Evolutionary conservation across 805 yeast genomes (phyloP).

Genomic region (Yarrowia sp.): DNA sequence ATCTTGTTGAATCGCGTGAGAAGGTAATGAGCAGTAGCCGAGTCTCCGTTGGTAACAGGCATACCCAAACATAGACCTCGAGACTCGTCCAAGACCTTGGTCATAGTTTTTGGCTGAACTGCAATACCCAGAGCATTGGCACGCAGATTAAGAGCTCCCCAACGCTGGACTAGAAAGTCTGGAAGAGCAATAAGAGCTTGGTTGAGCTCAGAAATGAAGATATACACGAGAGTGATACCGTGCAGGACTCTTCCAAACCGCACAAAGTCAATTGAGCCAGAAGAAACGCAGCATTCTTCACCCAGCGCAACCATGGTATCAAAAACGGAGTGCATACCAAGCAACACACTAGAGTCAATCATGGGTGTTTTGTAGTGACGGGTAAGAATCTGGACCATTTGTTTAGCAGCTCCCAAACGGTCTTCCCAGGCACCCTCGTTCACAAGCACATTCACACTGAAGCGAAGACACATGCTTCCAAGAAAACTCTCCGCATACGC

Average conservation of each 20-base stretch:
- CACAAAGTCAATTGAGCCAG: conserved; percentile 35
- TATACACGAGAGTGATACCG: conserved; percentile 10
- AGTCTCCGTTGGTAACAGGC: conserved; percentile 12
- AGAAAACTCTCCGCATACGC: neutral
- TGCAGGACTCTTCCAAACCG: conserved; percentile 33
- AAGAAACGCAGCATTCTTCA: conserved; percentile 20
- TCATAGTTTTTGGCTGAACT: neutral
- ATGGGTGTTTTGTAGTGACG: conserved; percentile 1
- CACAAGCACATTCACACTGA: neutral
- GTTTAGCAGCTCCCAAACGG: conserved; percentile 13
- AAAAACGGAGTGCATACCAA: neutral
- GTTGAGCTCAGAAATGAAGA: conserved; percentile 25
- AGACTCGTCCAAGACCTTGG: conserved; percentile 23
- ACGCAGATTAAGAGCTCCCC: conserved; percentile 27
- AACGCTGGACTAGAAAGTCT: conserved; percentile 15
- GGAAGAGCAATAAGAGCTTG: neutral
- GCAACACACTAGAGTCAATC: conserved; percentile 1
- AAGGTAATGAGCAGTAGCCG: conserved; percentile 11
- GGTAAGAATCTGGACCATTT: neutral
- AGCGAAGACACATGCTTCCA: conserved; percentile 1
- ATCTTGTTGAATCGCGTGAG: neutral
- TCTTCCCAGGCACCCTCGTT: conserved; percentile 24
- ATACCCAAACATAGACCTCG: conserved; percentile 10
- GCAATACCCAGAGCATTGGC: conserved; percentile 15
- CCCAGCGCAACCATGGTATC: conserved; percentile 21